phyloP scores from a whole-genome alignment of 495 filamentous ascomycete species.

The Stereocaulon alpinum region DNA sequence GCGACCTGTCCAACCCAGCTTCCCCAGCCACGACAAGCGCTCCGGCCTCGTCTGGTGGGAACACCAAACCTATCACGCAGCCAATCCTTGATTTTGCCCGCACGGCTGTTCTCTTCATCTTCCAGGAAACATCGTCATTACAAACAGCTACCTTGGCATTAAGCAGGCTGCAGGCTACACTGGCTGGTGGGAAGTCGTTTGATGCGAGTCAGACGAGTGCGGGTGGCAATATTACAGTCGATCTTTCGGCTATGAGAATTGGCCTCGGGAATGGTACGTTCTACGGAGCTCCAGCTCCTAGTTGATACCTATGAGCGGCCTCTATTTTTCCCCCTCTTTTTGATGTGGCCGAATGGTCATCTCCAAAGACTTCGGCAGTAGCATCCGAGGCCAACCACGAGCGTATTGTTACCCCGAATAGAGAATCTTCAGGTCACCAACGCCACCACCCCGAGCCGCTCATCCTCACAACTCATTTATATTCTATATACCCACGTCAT shows the following conservation, averaged over 20 bases:
- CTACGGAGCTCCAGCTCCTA: slow-evolving; percentile 27
- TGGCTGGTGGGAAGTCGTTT: slow-evolving; percentile 21
- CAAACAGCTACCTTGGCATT: slow-evolving; percentile 29
- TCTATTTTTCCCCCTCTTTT: background rate
- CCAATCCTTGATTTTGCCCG: slow-evolving; percentile 38
- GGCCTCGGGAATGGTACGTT: slow-evolving; percentile 33
- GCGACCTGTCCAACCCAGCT: slow-evolving; percentile 3
- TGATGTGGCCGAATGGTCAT: background rate
- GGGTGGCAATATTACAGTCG: slow-evolving; percentile 29
- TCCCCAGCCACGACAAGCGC: slow-evolving; percentile 14
- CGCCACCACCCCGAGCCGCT: background rate
- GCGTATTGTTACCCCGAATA: background rate
- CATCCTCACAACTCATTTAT: background rate
- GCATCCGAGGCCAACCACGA: too few relatives aligned
- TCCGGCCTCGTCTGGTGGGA: slow-evolving; percentile 10
- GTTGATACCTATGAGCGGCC: background rate
- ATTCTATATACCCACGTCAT: background rate
- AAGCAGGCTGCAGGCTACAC: slow-evolving; percentile 30
- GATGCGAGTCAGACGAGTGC: slow-evolving; percentile 11
- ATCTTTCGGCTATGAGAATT: slow-evolving; percentile 37
- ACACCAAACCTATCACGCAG: slow-evolving; percentile 15
- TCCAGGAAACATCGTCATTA: slow-evolving; percentile 37
- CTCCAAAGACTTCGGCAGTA: too few relatives aligned
- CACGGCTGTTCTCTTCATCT: slow-evolving; percentile 40
- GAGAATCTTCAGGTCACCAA: background rate